Evolutionary conservation across 2,329 filamentous ascomycete species (phyloP), one percentile per base, ranked within the genome.

Genomic region (Fusarium sp.): DNA sequence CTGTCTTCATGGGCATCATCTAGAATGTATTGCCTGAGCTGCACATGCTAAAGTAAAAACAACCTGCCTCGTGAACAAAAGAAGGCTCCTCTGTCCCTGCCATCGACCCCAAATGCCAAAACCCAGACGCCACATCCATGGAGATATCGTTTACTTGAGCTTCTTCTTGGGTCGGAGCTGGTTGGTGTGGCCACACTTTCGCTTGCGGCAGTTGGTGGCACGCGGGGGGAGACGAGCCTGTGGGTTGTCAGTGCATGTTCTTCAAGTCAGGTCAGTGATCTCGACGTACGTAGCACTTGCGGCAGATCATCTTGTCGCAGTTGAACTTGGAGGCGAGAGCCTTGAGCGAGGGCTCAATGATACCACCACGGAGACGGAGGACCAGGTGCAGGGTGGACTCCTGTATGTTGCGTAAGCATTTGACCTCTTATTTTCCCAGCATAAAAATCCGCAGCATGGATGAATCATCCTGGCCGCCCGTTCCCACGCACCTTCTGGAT

Each of bases 121-220:
- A 81, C 83, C 83, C 82, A 83, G 83, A 86, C 84, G 85, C 84
- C 84, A 80, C 81, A 82, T 82, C 79, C 82, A 81, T 81, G 78
- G 75, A 78, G 70, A 72, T 80, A 82, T 83, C 80, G 81, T 84
- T 81, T 86, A 87, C 90, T 98, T 98, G 86, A 98, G 92, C 96
- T 99, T 99, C 95, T 99, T 99, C 96, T 99, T 99, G 87, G 96
- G 96, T 89, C 96, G 94, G 86, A 99, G 94, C 92, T 99, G 96
- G 94, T 98, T 98, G 90, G 93, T 97, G 93, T 98, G 96, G 77
- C 96, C 96, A 88, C 96, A 98, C 92, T 98, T 98, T 90, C 95
- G 95, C 95, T 98, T 98, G 84, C 95, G 92, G 94, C 96, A 99
- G 94, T 99, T 99, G 91, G 96, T 98, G 83, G 96, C 96, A 92